Evolutionary conservation across 2,329 filamentous ascomycete species (phyloP), one percentile per base, ranked within the genome.

Genomic region (Talaromyces rugulosus): DNA sequence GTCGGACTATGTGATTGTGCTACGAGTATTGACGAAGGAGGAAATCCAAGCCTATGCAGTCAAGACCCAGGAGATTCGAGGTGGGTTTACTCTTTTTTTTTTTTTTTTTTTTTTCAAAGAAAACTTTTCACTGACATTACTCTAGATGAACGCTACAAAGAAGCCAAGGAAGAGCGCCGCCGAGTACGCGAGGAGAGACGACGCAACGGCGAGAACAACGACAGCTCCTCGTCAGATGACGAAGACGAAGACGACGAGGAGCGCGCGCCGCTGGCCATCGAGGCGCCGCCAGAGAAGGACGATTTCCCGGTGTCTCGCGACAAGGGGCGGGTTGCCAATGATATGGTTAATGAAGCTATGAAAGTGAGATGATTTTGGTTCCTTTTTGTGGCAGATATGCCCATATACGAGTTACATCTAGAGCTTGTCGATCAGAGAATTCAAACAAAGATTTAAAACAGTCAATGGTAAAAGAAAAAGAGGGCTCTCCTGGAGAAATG

Each of bases 1-100:
- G n/a, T 86, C 92, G 63, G 92, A 96, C 71, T 96, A 92, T 74
- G 92, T 98, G 63, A 96, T 97, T 74, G 92, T 97, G 2, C 81
- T 98, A 61, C 84, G 93, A 61, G 94, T 97, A 7, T 75, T 98
- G 72, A 90, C 87, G 55, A 91, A 90, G 75, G 91, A 96, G 67
- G 92, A 98, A 71, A 96, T 98, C 61, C 89, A 96, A 75, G 88
- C 87, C 36, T 92, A 96, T 72, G 92, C 92, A 12, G 85, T 88
- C 65, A 89, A 89, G 56, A 97, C 94, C 9, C 87, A 88, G 66
- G 86, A 91, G 71, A 85, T 97, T 64, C 85, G 92, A 85, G 90
- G 89, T 91, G 80, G 71, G 83, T 74, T 65, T 62, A 16, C 40
- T 14, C 6, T 58, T 14, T 28, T 1, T 18, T 4, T 59, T 51